phyloP scores from a whole-genome alignment of 257 asterid species.

The Nicotiana noctiflora region DNA sequence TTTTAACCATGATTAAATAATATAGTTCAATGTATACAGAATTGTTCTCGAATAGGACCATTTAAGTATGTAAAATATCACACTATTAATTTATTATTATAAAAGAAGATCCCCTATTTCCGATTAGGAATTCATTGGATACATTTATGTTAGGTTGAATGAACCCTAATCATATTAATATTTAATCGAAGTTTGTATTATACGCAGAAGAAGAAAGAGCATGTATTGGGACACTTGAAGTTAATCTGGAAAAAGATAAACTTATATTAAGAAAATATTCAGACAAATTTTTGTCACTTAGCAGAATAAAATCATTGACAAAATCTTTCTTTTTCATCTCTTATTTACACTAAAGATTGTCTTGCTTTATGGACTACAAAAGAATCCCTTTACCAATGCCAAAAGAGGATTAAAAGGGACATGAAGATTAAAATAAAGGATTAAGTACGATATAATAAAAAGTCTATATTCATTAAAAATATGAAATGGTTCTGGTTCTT shows the following conservation, averaged over 20 bases:
- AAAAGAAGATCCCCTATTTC: too few species aligned
- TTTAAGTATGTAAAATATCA: too few species aligned
- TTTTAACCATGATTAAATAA: too few species aligned
- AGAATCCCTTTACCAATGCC: not conserved
- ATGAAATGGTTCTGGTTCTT: not conserved
- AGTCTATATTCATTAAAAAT: not conserved
- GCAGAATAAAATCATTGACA: not conserved
- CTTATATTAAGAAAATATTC: not conserved
- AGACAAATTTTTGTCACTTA: not conserved
- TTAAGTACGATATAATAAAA: not conserved
- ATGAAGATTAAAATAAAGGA: not conserved
- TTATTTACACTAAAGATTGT: not conserved
- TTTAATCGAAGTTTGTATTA: not conserved
- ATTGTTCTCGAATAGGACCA: too few species aligned
- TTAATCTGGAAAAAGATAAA: not conserved
- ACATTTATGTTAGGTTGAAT: too few species aligned
- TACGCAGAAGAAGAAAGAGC: not conserved
- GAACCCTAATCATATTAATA: not conserved
- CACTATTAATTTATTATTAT: too few species aligned
- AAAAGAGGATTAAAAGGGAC: not conserved
- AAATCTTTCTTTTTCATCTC: not conserved
- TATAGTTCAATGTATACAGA: too few species aligned
- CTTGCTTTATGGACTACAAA: slow-evolving; percentile 3
- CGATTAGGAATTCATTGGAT: too few species aligned
- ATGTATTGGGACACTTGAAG: not conserved